phyloP scores from a whole-genome alignment of 2,329 filamentous ascomycete genomes.

The Corniculantispora saksenae region DNA sequence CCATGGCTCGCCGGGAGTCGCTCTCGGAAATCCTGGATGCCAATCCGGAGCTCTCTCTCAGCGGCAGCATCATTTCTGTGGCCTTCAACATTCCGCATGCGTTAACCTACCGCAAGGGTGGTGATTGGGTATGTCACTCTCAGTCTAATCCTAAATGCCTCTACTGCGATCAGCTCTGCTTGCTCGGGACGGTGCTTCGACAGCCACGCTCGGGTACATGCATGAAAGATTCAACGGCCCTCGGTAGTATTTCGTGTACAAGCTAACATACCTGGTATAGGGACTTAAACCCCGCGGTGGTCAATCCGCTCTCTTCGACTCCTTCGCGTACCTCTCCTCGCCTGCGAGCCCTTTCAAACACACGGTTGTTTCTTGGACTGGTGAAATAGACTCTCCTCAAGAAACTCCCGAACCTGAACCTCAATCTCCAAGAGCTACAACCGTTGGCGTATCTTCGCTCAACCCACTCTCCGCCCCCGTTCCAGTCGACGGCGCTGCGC shows the following conservation, averaged over 20 bases:
- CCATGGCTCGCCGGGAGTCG: slow-evolving; percentile 50
- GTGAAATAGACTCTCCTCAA: slow-evolving; percentile 67
- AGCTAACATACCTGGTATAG: slow-evolving; percentile 41
- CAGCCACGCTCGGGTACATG: not conserved
- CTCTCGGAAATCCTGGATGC: slow-evolving; percentile 56
- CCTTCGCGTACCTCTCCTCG: slow-evolving; percentile 86
- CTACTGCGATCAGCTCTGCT: not conserved
- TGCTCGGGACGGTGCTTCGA: not conserved
- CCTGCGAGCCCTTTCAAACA: slow-evolving; percentile 84
- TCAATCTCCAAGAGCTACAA: slow-evolving; percentile 45
- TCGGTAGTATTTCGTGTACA: not conserved
- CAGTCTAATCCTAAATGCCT: slow-evolving; percentile 9
- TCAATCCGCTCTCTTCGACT: slow-evolving; percentile 89
- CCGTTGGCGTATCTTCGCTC: slow-evolving; percentile 55
- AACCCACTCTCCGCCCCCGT: slow-evolving; percentile 80
- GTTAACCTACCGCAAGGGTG: slow-evolving; percentile 57
- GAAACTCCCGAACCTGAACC: slow-evolving; percentile 50
- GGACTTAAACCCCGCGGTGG: slow-evolving; percentile 76
- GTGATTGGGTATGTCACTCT: slow-evolving; percentile 55
- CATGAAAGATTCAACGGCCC: slow-evolving; percentile 9
- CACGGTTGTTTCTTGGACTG: slow-evolving; percentile 91
- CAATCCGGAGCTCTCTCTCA: slow-evolving; percentile 59
- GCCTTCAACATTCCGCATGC: slow-evolving; percentile 65
- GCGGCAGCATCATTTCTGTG: slow-evolving; percentile 66
- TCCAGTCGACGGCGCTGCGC: slow-evolving; percentile 64